phyloP scores from a whole-genome alignment of 257 asterid species.

The Cinchona pubescens region DNA sequence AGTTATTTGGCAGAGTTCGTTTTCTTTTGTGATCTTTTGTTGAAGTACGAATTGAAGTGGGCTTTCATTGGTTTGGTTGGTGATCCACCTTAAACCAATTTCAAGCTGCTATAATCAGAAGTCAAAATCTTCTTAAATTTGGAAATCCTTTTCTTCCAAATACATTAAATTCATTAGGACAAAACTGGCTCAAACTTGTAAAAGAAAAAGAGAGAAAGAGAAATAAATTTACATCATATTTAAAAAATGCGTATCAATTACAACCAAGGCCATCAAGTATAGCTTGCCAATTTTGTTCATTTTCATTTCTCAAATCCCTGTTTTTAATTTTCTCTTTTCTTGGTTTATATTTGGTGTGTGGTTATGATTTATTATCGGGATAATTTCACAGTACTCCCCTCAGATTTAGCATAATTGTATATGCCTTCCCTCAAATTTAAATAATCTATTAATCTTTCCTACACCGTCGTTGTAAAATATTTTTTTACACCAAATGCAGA shows the following conservation, averaged over 20 bases:
- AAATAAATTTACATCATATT: not conserved
- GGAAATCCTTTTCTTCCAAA: not conserved
- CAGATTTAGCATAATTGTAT: too few species aligned
- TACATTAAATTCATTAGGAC: too few species aligned
- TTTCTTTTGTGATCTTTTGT: not conserved
- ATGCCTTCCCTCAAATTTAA: too few species aligned
- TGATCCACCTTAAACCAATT: conserved; percentile 25
- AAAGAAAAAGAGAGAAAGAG: not conserved
- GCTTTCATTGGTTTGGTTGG: conserved; percentile 34
- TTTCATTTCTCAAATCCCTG: not conserved
- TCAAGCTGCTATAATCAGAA: not conserved
- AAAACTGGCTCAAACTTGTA: not conserved
- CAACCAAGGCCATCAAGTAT: not conserved
- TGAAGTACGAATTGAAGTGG: not conserved
- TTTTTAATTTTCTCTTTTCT: too few species aligned
- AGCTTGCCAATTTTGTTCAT: not conserved
- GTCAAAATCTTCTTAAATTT: not conserved
- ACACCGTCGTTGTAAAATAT: too few species aligned
- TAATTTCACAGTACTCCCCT: too few species aligned
- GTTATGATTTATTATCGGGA: too few species aligned
- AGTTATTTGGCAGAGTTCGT: conserved; percentile 9
- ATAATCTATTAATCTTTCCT: too few species aligned
- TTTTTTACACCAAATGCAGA: too few species aligned
- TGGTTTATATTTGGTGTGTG: too few species aligned
- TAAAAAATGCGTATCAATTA: too few species aligned